A percentile compares a stretch with the other conserved stretches of the same genome.
phyloP scores from a whole-genome alignment of 2,329 filamentous ascomycete genomes.

The Ramularia collo-cygni region DNA sequence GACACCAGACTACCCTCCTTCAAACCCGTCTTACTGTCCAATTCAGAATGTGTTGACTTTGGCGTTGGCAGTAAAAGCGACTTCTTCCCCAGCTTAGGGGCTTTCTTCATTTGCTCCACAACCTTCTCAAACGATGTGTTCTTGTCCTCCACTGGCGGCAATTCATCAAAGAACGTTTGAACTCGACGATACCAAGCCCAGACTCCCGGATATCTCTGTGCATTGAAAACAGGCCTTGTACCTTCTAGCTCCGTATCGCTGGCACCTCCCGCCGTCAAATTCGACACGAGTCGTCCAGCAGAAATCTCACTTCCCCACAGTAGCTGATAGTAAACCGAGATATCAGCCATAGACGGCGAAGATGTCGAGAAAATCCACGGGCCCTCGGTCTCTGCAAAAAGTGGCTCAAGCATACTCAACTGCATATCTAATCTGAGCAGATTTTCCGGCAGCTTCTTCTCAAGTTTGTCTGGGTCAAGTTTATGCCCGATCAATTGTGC shows the following conservation, averaged over 20 bases:
- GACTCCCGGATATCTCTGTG: slow-evolving; percentile 31
- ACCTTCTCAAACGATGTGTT: slow-evolving; percentile 18
- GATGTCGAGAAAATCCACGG: slow-evolving; percentile 33
- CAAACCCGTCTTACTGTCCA: slow-evolving; percentile 30
- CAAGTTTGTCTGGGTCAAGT: slow-evolving; percentile 33
- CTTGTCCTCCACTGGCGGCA: slow-evolving; percentile 23
- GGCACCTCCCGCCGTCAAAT: slow-evolving; percentile 32
- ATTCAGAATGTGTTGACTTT: slow-evolving; percentile 18
- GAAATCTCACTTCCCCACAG: slow-evolving; percentile 36
- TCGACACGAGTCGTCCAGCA: slow-evolving; percentile 28
- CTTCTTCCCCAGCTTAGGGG: slow-evolving; percentile 17
- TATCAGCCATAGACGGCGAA: slow-evolving; percentile 31
- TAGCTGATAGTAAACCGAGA: slow-evolving; percentile 35
- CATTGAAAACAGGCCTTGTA: slow-evolving; percentile 30
- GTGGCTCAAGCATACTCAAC: slow-evolving; percentile 32
- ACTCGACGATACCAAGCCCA: slow-evolving; percentile 33
- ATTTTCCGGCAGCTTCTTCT: slow-evolving; percentile 34
- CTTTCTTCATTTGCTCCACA: slow-evolving; percentile 22
- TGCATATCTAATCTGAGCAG: slow-evolving; percentile 33
- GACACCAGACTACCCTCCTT: slow-evolving; percentile 26
- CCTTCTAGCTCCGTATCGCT: slow-evolving; percentile 22
- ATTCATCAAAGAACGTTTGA: slow-evolving; percentile 25
- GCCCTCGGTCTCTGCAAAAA: slow-evolving; percentile 23
- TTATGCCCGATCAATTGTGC: slow-evolving; percentile 34
- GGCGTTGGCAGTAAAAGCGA: slow-evolving; percentile 28